These are phyloP conservation scores for Kazachstania psychrophila DNA, from an alignment of 805 yeast genomes.

Conservation along the genomic window DNA sequence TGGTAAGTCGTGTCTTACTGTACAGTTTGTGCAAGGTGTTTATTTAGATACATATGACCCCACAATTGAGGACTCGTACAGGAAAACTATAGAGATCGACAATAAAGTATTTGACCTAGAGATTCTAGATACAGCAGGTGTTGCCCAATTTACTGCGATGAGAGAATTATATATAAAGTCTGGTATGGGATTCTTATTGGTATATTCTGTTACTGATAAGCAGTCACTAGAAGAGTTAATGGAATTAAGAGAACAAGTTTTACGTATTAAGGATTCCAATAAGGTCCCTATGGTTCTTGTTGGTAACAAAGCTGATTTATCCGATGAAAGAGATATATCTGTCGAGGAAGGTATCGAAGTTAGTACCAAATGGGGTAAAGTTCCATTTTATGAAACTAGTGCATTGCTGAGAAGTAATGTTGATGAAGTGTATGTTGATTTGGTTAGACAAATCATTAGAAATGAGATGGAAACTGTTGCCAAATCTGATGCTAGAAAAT, in stretches of 20 bases:
- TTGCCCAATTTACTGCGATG: conserved; percentile 94
- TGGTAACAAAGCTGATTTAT: conserved; percentile 85
- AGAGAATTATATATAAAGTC: conserved; percentile 78
- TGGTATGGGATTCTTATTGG: conserved; percentile 84
- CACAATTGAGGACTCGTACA: conserved; percentile 91
- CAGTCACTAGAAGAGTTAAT: conserved; percentile 68
- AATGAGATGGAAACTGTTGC: conserved; percentile 25
- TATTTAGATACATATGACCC: conserved; percentile 92
- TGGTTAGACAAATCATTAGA: conserved; percentile 70
- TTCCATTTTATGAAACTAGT: conserved; percentile 86
- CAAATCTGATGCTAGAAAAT: conserved; percentile 9
- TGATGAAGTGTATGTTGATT: conserved; percentile 81
- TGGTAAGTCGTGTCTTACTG: conserved; percentile 89
- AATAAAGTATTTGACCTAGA: conserved; percentile 81
- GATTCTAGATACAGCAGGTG: conserved; percentile 86
- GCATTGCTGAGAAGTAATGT: conserved; percentile 88
- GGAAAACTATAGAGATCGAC: conserved; percentile 81
- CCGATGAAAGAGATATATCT: conserved; percentile 60
- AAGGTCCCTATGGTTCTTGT: conserved; percentile 80
- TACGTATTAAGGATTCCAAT: conserved; percentile 68
- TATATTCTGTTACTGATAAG: conserved; percentile 73
- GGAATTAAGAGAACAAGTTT: conserved; percentile 74
- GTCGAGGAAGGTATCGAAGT: conserved; percentile 78
- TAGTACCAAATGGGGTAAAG: conserved; percentile 79
- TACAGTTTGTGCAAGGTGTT: conserved; percentile 83